Conservation (phyloP, 1,139 yeast genomes). For the Blastobotrys arbuscula region DNA sequence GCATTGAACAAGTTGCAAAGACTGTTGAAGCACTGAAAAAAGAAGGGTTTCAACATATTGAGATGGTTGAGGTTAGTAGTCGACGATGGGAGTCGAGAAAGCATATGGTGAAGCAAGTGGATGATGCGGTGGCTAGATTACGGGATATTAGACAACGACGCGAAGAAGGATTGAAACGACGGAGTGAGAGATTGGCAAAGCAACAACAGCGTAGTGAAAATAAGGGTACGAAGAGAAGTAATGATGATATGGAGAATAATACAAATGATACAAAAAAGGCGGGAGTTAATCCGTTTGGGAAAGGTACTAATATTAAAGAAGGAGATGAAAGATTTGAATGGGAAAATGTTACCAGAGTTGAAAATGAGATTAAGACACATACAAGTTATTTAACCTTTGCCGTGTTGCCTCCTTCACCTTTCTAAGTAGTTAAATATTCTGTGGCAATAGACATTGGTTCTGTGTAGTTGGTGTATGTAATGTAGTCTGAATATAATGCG, state of each 20-base stretch:
- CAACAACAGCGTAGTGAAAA: conserved; percentile 13
- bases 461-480: background rate
- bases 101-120: conserved; percentile 75
- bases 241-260: conserved; percentile 17
- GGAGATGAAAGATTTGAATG: conserved; percentile 79
- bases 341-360: conserved; percentile 77
- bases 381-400: conserved; percentile 96
- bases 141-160: conserved; percentile 76
- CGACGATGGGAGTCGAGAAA: conserved; percentile 87
- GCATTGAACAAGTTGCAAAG: conserved; percentile 92
- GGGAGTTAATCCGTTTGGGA: conserved; percentile 89
- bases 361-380: conserved; percentile 83
- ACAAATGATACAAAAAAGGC: conserved; percentile 32
- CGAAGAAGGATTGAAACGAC: conserved; percentile 64
- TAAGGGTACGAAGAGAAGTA: conserved; percentile 15
- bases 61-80: conserved; percentile 89
- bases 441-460: background rate
- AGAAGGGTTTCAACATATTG: conserved; percentile 82
- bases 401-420: conserved; percentile 30
- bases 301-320: conserved; percentile 71
- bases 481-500: background rate
- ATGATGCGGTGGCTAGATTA: conserved; percentile 75
- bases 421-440: background rate
- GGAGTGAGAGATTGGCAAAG: conserved; percentile 35
- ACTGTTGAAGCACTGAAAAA: conserved; percentile 70